Evolutionary conservation across 2,329 filamentous ascomycete genomes (phyloP).

Genomic region (Phaeoacremonium minimum): DNA sequence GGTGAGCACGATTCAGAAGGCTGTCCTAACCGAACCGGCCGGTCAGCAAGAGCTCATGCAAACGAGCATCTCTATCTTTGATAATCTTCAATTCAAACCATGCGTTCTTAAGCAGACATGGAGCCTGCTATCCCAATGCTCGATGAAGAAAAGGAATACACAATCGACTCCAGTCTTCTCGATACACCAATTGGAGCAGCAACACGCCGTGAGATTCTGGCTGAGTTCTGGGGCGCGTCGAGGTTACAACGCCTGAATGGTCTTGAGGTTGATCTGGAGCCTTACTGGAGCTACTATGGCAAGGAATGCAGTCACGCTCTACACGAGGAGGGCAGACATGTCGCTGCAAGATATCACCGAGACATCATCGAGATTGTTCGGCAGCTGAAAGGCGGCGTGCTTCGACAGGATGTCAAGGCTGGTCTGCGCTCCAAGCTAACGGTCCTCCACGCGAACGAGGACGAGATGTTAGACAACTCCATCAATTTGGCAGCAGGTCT

Average conservation of each 20-base stretch:
- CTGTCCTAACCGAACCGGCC: background rate
- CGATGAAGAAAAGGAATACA: too few relatives aligned
- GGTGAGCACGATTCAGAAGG: background rate
- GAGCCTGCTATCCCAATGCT: too few relatives aligned
- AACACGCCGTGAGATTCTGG: too few relatives aligned
- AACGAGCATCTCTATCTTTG: background rate
- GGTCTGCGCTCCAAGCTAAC: constrained; percentile 1
- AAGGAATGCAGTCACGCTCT: constrained; percentile 1
- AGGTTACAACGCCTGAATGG: background rate
- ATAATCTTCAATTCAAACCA: background rate
- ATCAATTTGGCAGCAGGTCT: constrained; percentile 1
- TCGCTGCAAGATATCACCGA: constrained; percentile 1
- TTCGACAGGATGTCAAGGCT: background rate
- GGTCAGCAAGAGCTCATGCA: background rate
- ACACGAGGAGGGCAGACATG: background rate
- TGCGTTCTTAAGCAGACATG: background rate
- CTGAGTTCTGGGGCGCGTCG: background rate
- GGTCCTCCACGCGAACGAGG: constrained; percentile 1
- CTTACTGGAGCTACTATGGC: constrained; percentile 2
- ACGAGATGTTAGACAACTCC: constrained; percentile 1
- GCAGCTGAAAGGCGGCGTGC: constrained; percentile 1
- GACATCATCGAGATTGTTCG: constrained; percentile 4
- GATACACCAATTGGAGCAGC: too few relatives aligned
- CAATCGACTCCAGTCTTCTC: too few relatives aligned
- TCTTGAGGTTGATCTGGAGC: background rate